Percentiles rank a stretch among this genome's conserved stretches.
phyloP scores from a whole-genome alignment of 371 early-diverging fungal genomes.

The Circinella umbellata region DNA sequence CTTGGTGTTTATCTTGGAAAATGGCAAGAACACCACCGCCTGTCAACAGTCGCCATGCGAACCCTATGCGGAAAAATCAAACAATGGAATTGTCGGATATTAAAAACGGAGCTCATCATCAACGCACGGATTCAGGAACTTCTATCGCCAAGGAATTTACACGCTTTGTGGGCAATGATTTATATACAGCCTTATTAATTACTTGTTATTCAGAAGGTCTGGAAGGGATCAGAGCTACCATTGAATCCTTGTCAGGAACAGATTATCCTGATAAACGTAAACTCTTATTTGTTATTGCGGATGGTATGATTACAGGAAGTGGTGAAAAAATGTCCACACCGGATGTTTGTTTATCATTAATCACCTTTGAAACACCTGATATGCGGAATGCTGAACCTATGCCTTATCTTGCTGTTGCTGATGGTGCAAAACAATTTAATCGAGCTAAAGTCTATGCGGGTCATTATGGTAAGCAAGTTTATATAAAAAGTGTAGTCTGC shows the following conservation, averaged over 20 bases:
- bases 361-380: slow-evolving; percentile 61
- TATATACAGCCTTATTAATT: slow-evolving; percentile 69
- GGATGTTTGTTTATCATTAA: slow-evolving; percentile 68
- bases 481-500: no score
- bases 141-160: slow-evolving; percentile 13
- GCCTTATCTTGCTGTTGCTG: slow-evolving; percentile 86
- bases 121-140: slow-evolving; percentile 22
- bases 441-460: slow-evolving; percentile 94
- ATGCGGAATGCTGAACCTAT: slow-evolving; percentile 66
- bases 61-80: slow-evolving; percentile 7
- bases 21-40: slow-evolving; percentile 56
- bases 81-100: slow-evolving; percentile 40
- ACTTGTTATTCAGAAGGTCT: slow-evolving; percentile 94
- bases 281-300: slow-evolving; percentile 89
- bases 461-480: slow-evolving; percentile 58
- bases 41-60: slow-evolving; percentile 5
- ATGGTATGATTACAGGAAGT: slow-evolving; percentile 85
- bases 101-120: slow-evolving; percentile 16
- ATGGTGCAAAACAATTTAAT: slow-evolving; percentile 85
- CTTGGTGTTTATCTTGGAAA: slow-evolving; percentile 80
- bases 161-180: slow-evolving; percentile 45
- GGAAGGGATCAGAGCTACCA: slow-evolving; percentile 83
- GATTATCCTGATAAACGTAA: slow-evolving; percentile 90
- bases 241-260: slow-evolving; percentile 90
- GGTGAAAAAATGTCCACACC: slow-evolving; percentile 82